Percentiles rank a stretch among this genome's conserved stretches.
Evolutionary conservation across 2,329 filamentous ascomycete genomes (phyloP).

Genomic region (Neofusicoccum kwambonambiense): DNA sequence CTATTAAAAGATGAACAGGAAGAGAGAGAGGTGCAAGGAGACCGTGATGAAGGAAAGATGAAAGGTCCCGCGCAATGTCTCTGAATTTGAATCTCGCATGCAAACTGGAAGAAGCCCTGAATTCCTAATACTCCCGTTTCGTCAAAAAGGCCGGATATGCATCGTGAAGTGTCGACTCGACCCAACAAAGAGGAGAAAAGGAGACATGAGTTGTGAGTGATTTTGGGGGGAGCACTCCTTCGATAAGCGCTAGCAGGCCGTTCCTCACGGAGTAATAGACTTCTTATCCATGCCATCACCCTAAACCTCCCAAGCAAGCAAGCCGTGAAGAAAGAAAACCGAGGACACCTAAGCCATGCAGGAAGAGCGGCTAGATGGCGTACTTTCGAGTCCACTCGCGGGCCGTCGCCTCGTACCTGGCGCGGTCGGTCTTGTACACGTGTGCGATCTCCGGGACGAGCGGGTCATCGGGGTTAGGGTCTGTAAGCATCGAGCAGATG

Average conservation of each 20-base stretch:
- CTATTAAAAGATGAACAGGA: constrained; percentile 13
- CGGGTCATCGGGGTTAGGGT: constrained; percentile 98
- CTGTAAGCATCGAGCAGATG: constrained; percentile 99
- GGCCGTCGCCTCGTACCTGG: constrained; percentile 92
- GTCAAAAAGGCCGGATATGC: constrained; percentile 29
- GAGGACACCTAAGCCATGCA: constrained; percentile 19
- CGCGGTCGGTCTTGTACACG: constrained; percentile 98
- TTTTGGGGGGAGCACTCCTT: constrained; percentile 26
- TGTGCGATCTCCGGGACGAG: constrained; percentile 98
- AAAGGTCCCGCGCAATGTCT: constrained; percentile 11
- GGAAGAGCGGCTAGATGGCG: constrained; percentile 65
- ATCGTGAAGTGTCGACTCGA: constrained; percentile 23
- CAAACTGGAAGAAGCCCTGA: constrained; percentile 20
- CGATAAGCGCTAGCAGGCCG: constrained; percentile 3
- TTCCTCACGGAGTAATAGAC: constrained; percentile 16
- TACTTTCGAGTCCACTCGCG: constrained; percentile 99
- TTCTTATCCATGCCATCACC: constrained; percentile 19
- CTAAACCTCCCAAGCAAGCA: constrained; percentile 18
- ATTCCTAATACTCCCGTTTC: constrained; percentile 20
- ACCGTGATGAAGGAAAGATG: neutral
- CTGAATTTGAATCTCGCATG: constrained; percentile 19
- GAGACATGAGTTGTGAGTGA: constrained; percentile 20
- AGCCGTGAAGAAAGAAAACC: constrained; percentile 17
- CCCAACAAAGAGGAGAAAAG: constrained; percentile 19
- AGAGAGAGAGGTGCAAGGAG: neutral